Evolutionary conservation across 805 yeast species (phyloP).

Genomic region (Maudiozyma barnettii): DNA sequence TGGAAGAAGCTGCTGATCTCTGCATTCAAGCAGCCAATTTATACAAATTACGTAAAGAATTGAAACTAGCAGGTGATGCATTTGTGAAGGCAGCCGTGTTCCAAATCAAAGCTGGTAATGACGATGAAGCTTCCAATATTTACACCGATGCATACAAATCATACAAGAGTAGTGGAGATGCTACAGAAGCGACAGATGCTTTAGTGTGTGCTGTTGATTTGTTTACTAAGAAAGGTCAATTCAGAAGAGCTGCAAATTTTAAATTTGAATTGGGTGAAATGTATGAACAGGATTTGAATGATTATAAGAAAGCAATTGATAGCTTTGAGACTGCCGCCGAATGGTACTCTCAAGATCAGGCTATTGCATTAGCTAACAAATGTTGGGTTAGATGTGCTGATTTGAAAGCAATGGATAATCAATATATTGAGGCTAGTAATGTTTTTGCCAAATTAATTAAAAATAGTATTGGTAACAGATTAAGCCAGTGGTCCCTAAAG

Average conservation of each 20-base stretch:
- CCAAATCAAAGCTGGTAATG: constrained; percentile 62
- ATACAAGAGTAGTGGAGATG: constrained; percentile 48
- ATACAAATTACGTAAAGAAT: constrained; percentile 68
- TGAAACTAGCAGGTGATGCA: constrained; percentile 65
- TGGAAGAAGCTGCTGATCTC: constrained; percentile 88
- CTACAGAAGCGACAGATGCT: constrained; percentile 54
- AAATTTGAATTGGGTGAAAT: constrained; percentile 83
- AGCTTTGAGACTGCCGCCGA: constrained; percentile 92
- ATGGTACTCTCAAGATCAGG: constrained; percentile 90
- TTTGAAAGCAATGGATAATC: constrained; percentile 64
- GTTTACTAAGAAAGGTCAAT: constrained; percentile 86
- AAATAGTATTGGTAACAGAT: constrained; percentile 59
- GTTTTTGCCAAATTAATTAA: constrained; percentile 72
- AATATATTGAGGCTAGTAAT: constrained; percentile 65
- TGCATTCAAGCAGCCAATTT: constrained; percentile 90
- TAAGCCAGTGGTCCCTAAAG: constrained; percentile 85
- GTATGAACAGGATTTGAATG: constrained; percentile 67
- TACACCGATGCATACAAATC: constrained; percentile 86
- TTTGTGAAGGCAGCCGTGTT: constrained; percentile 80
- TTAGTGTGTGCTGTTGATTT: constrained; percentile 69
- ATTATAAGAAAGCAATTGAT: constrained; percentile 56
- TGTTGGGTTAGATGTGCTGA: constrained; percentile 87
- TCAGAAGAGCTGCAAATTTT: constrained; percentile 92
- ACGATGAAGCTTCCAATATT: constrained; percentile 87
- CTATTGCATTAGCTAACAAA: constrained; percentile 81